Conservation (phyloP, 2,329 filamentous ascomycete genomes). For the Pestalotiopsis sp. region DNA sequence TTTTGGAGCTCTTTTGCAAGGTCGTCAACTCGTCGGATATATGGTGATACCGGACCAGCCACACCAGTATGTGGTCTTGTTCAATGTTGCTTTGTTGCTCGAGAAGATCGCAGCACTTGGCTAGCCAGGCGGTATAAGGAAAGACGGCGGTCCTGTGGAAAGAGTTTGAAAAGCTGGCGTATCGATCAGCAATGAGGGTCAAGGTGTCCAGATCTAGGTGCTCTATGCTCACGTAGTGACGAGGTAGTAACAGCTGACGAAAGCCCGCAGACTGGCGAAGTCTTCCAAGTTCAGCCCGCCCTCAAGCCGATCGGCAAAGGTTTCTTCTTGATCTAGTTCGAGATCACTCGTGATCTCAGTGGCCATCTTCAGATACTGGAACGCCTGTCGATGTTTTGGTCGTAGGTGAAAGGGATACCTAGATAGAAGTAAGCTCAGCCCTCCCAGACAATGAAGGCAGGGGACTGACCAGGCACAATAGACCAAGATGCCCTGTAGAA, state of each 20-base stretch:
- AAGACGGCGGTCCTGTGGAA: constrained; percentile 40
- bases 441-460: neutral
- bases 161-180: constrained; percentile 37
- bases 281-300: constrained; percentile 24
- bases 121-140: constrained; percentile 44
- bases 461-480: constrained; percentile 57
- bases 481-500: constrained; percentile 59
- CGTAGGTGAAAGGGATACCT: constrained; percentile 60
- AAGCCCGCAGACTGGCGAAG: constrained; percentile 47
- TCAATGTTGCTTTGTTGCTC: constrained; percentile 36
- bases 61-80: constrained; percentile 45
- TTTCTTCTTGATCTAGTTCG: constrained; percentile 46
- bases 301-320: constrained; percentile 2
- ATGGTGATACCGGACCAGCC: constrained; percentile 45
- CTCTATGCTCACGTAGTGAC: constrained; percentile 40
- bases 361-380: constrained; percentile 56
- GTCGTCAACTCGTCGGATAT: constrained; percentile 40
- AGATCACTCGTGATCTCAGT: constrained; percentile 53
- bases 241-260: constrained; percentile 47
- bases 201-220: neutral
- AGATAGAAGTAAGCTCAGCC: constrained; percentile 7
- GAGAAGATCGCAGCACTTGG: constrained; percentile 47
- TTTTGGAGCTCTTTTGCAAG: constrained; percentile 29
- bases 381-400: constrained; percentile 50
- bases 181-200: neutral